Conservation (phyloP, 225 moss, liverwort and hornwort genomes). For the Marchantia paleacea region DNA sequence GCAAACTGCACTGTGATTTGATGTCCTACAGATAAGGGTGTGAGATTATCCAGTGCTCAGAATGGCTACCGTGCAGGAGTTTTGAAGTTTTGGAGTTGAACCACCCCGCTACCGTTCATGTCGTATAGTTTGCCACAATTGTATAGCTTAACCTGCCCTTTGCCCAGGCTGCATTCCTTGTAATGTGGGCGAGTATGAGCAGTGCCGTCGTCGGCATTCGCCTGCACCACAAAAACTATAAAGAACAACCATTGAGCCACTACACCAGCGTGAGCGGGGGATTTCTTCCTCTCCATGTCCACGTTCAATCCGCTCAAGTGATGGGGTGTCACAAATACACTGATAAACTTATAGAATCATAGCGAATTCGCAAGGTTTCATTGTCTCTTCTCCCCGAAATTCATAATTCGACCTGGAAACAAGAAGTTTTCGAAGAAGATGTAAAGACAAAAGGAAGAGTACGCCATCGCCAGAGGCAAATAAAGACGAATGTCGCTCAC, state of each 20-base stretch:
- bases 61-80: slow-evolving; percentile 49
- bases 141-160: slow-evolving; percentile 59
- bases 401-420: not conserved
- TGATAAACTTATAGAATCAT: not conserved
- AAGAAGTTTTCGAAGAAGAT: not conserved
- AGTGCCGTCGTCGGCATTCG: not conserved
- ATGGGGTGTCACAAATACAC: not conserved
- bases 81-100: slow-evolving; percentile 34
- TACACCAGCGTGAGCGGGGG: too few species aligned
- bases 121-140: slow-evolving; percentile 63
- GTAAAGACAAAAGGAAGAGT: not conserved
- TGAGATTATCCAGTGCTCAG: not conserved
- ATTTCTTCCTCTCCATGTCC: slow-evolving; percentile 3
- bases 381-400: not conserved
- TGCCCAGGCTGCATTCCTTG: slow-evolving; percentile 60
- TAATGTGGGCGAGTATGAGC: slow-evolving; percentile 31
- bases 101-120: slow-evolving; percentile 34
- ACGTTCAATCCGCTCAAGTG: not conserved
- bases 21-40: not conserved
- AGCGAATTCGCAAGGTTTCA: not conserved
- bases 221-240: not conserved
- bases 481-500: not conserved
- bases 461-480: not conserved
- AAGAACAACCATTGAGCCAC: not conserved
- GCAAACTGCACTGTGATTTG: not conserved